Conservation (phyloP, 345 rosid genomes). For the Trapa bicornis region DNA sequence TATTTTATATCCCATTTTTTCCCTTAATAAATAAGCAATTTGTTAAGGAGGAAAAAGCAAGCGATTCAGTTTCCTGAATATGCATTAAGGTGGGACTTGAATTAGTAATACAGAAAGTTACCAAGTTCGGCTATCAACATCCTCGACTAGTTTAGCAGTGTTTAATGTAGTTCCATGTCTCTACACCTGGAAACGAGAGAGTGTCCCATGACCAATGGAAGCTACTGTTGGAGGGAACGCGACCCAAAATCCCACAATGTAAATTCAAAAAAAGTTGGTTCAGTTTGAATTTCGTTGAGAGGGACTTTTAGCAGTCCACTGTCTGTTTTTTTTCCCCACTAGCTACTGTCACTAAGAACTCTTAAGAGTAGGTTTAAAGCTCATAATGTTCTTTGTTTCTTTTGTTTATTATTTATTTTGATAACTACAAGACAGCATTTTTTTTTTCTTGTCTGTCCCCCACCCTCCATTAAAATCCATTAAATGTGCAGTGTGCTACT, state of each 20-base stretch:
- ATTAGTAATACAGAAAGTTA: too few species aligned
- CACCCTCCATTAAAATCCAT: not conserved
- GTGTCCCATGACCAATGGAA: not conserved
- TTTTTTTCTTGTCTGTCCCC: not conserved
- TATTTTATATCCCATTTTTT: too few species aligned
- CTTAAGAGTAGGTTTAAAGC: too few species aligned
- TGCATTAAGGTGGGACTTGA: too few species aligned
- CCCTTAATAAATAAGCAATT: too few species aligned
- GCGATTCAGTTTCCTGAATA: too few species aligned
- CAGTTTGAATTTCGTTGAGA: conserved; percentile 2
- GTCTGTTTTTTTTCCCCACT: too few species aligned
- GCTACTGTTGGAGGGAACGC: conserved; percentile 22
- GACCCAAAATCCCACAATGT: conserved; percentile 13
- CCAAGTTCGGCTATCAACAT: too few species aligned
- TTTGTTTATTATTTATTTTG: not conserved
- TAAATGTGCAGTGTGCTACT: not conserved
- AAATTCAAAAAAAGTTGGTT: conserved; percentile 5
- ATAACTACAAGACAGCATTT: not conserved
- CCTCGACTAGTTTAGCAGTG: too few species aligned
- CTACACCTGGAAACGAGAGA: not conserved
- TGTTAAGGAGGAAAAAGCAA: too few species aligned
- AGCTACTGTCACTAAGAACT: too few species aligned
- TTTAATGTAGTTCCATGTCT: too few species aligned
- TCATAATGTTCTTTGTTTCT: not conserved
- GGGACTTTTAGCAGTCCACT: not conserved